These are phyloP conservation scores for Phytophthora meadii DNA, from an alignment of 352 stramenopile species.

Conservation along the genomic window DNA sequence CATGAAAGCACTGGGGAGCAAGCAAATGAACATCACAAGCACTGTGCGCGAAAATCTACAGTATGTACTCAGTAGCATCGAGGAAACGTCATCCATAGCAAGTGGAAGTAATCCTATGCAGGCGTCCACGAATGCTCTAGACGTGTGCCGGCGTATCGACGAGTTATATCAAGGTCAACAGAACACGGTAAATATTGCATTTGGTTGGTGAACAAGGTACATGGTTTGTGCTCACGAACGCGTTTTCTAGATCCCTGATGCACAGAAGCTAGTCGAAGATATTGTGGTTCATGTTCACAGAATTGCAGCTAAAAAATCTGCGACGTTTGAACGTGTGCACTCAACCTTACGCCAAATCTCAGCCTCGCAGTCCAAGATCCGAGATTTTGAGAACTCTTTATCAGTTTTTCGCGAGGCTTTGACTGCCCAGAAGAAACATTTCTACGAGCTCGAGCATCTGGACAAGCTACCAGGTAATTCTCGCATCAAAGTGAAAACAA, in stretches of 20 bases:
- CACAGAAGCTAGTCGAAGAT: constrained; percentile 69
- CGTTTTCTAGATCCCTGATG: constrained; percentile 59
- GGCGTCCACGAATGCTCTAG: constrained; percentile 75
- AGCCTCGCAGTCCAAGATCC: constrained; percentile 83
- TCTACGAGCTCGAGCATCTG: constrained; percentile 86
- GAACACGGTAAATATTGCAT: constrained; percentile 53
- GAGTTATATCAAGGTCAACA: constrained; percentile 80
- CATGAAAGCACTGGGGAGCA: constrained; percentile 56
- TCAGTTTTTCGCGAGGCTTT: constrained; percentile 82
- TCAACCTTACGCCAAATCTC: constrained; percentile 76
- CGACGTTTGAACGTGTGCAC: constrained; percentile 67
- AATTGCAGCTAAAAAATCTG: constrained; percentile 61
- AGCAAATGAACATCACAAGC: constrained; percentile 64
- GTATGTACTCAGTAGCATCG: constrained; percentile 71
- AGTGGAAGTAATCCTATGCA: constrained; percentile 76
- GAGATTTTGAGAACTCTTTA: constrained; percentile 90
- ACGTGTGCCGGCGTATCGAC: constrained; percentile 86
- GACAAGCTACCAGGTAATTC: constrained; percentile 74
- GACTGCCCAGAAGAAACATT: constrained; percentile 82
- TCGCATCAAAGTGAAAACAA: background rate
- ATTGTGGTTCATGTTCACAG: constrained; percentile 62
- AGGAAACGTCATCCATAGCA: constrained; percentile 64
- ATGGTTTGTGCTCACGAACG: constrained; percentile 4
- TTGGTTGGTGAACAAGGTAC: background rate
- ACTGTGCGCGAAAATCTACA: constrained; percentile 73